Percentiles rank a stretch among this genome's conserved stretches.
phyloP scores from a whole-genome alignment of 345 rosid species.

The Anastatica hierochuntica region DNA sequence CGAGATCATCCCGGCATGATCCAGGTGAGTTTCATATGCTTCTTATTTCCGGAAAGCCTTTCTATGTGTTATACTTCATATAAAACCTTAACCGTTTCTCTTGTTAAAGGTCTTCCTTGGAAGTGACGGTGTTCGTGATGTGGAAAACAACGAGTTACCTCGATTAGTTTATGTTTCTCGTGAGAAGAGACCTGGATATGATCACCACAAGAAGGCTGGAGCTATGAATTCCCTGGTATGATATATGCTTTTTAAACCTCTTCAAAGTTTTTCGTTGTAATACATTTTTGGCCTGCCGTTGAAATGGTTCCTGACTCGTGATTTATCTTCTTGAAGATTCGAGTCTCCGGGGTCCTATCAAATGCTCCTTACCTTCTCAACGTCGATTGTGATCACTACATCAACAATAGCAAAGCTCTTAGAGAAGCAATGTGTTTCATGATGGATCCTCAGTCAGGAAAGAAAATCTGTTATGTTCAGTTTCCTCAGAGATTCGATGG shows the following conservation, averaged over 20 bases:
- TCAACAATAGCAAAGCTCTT: constrained; percentile 92
- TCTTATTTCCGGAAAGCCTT: not conserved
- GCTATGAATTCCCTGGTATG: constrained; percentile 96
- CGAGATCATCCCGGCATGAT: constrained; percentile 99
- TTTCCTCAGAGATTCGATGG: constrained; percentile 99
- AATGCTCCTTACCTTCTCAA: constrained; percentile 94
- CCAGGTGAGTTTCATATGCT: constrained; percentile 50
- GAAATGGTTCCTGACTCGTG: constrained; percentile 4
- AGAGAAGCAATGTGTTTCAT: constrained; percentile 99
- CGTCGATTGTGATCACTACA: constrained; percentile 95
- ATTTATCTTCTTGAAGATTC: constrained; percentile 38
- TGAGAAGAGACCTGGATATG: constrained; percentile 98
- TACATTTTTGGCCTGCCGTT: not conserved
- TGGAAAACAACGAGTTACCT: constrained; percentile 79
- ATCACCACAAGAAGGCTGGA: constrained; percentile 98
- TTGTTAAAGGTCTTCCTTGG: constrained; percentile 82
- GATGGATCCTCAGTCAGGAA: constrained; percentile 96
- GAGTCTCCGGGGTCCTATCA: constrained; percentile 93
- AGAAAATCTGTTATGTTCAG: constrained; percentile 95
- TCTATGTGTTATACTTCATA: not conserved
- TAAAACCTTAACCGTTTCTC: not conserved
- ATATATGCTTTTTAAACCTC: not conserved
- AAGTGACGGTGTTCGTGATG: constrained; percentile 67
- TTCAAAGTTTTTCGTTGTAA: not conserved
- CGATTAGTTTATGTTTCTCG: constrained; percentile 95